A percentile compares a stretch with the other conserved stretches of the same genome.
phyloP scores from a whole-genome alignment of 805 yeast genomes.

The Zygotorulaspora chibaensis region DNA sequence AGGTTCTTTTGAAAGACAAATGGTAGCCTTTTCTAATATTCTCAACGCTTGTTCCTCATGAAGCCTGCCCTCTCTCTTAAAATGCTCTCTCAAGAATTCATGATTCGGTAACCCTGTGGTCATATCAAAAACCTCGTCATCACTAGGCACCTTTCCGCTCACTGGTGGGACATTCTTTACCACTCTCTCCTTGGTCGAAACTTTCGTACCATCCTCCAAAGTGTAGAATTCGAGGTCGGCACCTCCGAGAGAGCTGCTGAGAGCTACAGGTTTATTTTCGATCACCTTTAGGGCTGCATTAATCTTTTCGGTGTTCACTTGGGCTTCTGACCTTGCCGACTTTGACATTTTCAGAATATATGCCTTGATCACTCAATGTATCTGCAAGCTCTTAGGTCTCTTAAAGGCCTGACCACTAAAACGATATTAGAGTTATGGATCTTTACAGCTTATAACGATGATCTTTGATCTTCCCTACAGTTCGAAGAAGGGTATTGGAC shows the following conservation, averaged over 20 bases:
- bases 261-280: slow-evolving; percentile 39
- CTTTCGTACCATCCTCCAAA: slow-evolving; percentile 48
- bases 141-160: slow-evolving; percentile 57
- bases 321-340: slow-evolving; percentile 28
- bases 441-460: too few species aligned
- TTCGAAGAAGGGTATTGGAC: too few species aligned
- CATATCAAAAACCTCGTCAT: slow-evolving; percentile 57
- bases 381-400: too few species aligned
- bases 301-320: slow-evolving; percentile 51
- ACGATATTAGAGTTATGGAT: not conserved
- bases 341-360: not conserved
- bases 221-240: slow-evolving; percentile 28
- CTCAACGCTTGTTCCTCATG: slow-evolving; percentile 62
- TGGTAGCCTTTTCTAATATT: slow-evolving; percentile 64
- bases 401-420: not conserved
- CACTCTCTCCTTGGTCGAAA: slow-evolving; percentile 49
- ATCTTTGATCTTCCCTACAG: too few species aligned
- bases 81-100: slow-evolving; percentile 67
- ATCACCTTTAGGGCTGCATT: slow-evolving; percentile 63
- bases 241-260: slow-evolving; percentile 5
- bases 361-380: not conserved
- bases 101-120: slow-evolving; percentile 66
- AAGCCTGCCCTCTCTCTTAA: slow-evolving; percentile 75
- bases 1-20: slow-evolving; percentile 63
- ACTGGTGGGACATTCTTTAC: slow-evolving; percentile 59